Evolutionary conservation across 495 filamentous ascomycete genomes (phyloP), one percentile per base, ranked within the genome.

Genomic region (Penicillium longicatenatum): DNA sequence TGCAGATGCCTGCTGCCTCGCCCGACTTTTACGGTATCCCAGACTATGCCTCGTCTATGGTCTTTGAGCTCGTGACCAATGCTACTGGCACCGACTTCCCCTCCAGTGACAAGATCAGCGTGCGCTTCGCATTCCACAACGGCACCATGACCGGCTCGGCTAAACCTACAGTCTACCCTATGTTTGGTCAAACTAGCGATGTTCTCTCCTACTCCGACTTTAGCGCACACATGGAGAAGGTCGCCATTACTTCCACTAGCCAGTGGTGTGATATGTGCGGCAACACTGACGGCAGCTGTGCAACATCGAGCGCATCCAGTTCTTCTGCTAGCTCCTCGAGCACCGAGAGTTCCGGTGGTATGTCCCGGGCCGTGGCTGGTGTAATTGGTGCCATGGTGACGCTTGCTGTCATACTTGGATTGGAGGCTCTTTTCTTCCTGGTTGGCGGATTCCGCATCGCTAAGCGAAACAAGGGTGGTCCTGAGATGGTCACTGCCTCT

Each of bases 341-440:
- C 56, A 48, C 44, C 14, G 47, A 26, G n/a, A 24, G 58, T 43
- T 50, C 64, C 10, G 60, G 66, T 7, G 72, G 73, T 3, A 70
- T 80, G 11, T 77, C 77, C 3, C 73, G 68, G 30, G 69, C 71
- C 11, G 77, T 78, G 45, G 81, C 72, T 8, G 86, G 85, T 41
- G 82, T 86, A 0, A 83, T 87, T 70, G 86, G 85, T 19, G 86
- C 84, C 9, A 76, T 86, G 66, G 83, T 87, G 1, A 86, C 84
- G 5, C 68, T 88, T 33, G 85, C 72, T 10, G 76, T 84, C 0
- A 63, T 85, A 11, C 59, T 85, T 51, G 81, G 76, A 2, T 45
- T 77, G 12, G 72, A 79, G 65, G 77, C 71, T 30, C 62, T 81
- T 31, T 67, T 80, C 43, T 66, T 82, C 70, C 50, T 82, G 33